A percentile compares a stretch with the other conserved stretches of the same genome.
phyloP scores from a whole-genome alignment of 2,329 filamentous ascomycete species.

The Lomentospora prolificans region DNA sequence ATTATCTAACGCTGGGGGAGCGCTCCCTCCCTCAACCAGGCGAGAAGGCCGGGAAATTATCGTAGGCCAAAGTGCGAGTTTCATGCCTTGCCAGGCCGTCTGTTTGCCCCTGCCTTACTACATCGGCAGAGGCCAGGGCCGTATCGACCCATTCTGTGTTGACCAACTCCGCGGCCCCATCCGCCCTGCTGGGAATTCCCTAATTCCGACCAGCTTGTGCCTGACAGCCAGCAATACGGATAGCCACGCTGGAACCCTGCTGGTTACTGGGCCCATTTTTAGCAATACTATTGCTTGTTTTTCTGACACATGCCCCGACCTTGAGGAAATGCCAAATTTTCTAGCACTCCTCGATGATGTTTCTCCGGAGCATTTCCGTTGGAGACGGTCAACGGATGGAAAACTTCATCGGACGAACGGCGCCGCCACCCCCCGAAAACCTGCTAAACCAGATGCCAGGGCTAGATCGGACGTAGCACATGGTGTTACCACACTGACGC shows the following conservation, averaged over 20 bases:
- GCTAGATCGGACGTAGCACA: not conserved
- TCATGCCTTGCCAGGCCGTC: too few species aligned
- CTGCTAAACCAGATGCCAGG: not conserved
- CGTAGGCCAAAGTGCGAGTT: not conserved
- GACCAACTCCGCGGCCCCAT: constrained; percentile 1
- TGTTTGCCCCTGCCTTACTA: not conserved
- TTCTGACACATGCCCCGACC: too few species aligned
- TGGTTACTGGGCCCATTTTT: not conserved
- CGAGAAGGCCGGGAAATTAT: not conserved
- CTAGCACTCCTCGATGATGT: not conserved
- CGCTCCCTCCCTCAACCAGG: not conserved
- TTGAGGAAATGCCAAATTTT: not conserved
- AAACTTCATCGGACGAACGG: not conserved
- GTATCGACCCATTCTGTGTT: not conserved
- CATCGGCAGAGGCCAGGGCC: not conserved
- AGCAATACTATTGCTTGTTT: not conserved
- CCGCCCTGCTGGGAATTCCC: not conserved
- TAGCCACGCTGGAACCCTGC: too few species aligned
- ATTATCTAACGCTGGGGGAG: not conserved
- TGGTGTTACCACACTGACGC: not conserved
- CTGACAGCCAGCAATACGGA: too few species aligned
- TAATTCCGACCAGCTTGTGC: not conserved
- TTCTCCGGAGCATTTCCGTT: constrained; percentile 1
- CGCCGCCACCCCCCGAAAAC: not conserved
- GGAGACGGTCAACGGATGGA: not conserved